Percentiles rank a stretch among this genome's conserved stretches.
phyloP scores from a whole-genome alignment of 1,284 basidiomycete species.

The Moniliophthora roreri region DNA sequence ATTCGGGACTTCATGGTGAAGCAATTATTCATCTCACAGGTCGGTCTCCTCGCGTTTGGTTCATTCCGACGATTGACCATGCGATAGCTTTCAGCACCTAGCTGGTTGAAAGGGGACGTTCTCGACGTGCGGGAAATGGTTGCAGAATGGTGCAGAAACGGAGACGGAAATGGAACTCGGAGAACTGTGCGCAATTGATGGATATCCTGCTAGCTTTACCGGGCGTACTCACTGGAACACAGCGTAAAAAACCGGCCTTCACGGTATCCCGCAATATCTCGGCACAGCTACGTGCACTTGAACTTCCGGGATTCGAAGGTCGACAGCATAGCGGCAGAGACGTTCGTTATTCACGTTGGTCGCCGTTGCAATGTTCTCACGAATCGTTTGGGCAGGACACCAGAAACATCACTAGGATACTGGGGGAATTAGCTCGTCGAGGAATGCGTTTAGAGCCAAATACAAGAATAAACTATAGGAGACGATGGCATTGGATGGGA shows the following conservation, averaged over 20 bases:
- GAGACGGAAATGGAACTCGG: slow-evolving; percentile 3
- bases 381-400: slow-evolving; percentile 60
- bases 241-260: neutral
- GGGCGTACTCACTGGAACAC: neutral
- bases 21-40: slow-evolving; percentile 83
- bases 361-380: slow-evolving; percentile 3
- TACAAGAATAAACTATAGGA: slow-evolving; percentile 62
- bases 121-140: slow-evolving; percentile 70
- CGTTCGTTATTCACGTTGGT: slow-evolving; percentile 50
- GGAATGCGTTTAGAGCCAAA: slow-evolving; percentile 74
- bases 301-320: slow-evolving; percentile 70
- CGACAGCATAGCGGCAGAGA: slow-evolving; percentile 87
- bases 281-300: slow-evolving; percentile 59
- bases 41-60: slow-evolving; percentile 30
- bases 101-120: slow-evolving; percentile 69
- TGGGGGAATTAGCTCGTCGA: slow-evolving; percentile 70
- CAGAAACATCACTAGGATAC: slow-evolving; percentile 79
- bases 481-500: slow-evolving; percentile 84
- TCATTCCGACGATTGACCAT: slow-evolving; percentile 26
- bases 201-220: too few relatives aligned
- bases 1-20: slow-evolving; percentile 84
- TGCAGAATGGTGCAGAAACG: slow-evolving; percentile 33
- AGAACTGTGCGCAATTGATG: too few relatives aligned
- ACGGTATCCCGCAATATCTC: slow-evolving; percentile 47
- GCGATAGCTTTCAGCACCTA: slow-evolving; percentile 61